Evolutionary conservation across 2,329 filamentous ascomycete genomes (phyloP), one percentile per base, ranked within the genome.

Genomic region (Sporothrix pseudoabietina): DNA sequence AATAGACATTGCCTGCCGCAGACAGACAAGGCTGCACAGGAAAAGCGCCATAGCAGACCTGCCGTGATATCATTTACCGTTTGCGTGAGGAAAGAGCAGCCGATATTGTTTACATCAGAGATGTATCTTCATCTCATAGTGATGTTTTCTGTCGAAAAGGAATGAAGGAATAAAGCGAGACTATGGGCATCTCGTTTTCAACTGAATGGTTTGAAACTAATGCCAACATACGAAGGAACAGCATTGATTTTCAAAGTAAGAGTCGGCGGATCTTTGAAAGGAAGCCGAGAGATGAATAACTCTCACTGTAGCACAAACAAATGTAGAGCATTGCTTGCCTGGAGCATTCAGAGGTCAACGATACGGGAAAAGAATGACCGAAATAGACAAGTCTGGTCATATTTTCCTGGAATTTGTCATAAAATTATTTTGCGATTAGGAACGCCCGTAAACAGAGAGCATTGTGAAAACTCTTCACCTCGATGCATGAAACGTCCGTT

Each of bases 381-480:
- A 41, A 63, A 63, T 14, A 26, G 19, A 6, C 19, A 14, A 41
- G 7, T 22, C 0, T 16, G 39, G n/a, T 16, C 1, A 47, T 26
- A 9, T 0, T 19, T 2, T 47, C 22, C n/a, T 44, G 10, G 22
- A 22, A 19, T 41, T 4, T 22, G 32, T 14, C 19, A 63, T 44
- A 22, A 12, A 47, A 44, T 47, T 1, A 44, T 3, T 6, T 7
- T 10, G 39, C 35, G n/a, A 44, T 26, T 65, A 6, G 22, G 47
- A 6, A 32, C 32, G 39, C 12, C 61, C 39, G 22, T 66, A 47
- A 59, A 47, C 30, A 30, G 19, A 66, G 22, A 44, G 47, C 7
- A 19, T 4, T 9, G 22, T 66, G 61, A 66, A 47, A 66, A 66
- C 26, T 19, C 39, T 66, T 65, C 61, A 66, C 39, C 9, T 44